Evolutionary conservation across 2,329 filamentous ascomycete species (phyloP), one percentile per base, ranked within the genome.

Genomic region (Alternaria brassicicola): DNA sequence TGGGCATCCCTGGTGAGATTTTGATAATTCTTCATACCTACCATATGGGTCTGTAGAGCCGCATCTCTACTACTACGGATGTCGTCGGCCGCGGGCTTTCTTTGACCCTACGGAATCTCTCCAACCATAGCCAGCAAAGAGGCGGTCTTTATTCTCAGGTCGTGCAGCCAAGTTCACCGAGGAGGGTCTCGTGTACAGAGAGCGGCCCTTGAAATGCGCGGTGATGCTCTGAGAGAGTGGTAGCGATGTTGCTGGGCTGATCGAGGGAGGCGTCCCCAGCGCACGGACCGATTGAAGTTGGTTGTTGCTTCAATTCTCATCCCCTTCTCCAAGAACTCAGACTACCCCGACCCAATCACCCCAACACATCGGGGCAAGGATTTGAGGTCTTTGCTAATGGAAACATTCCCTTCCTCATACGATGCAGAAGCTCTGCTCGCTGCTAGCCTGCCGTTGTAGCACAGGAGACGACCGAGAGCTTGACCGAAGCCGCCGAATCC

Each of bases 221-320:
- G 31, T 15, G n/a, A 10, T 15, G 26, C 31, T 15, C 12, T 41
- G 9, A 3, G 35, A 31, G 5, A 9, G 12, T 28, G 25, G 17
- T 28, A 30, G 8, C 8, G 19, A n/a, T 26, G 48, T 28, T 31
- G 41, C 26, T 38, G n/a, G 9, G 41, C 31, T 52, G 33, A 25
- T 46, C 19, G 39, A 31, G 25, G 47, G n/a, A 42, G n/a, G 49
- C 36, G 23, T 6, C 36, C 31, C 25, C 17, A 26, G 39, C 17
- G 54, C 54, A 57, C 33, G 48, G 54, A 41, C 54, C 26, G 13
- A 21, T 9, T 52, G 33, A 26, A 52, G 54, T 46, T 46, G 31
- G 13, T 36, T 21, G 38, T 36, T 26, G 38, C 39, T 52, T 45
- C 39, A 30, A 36, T 36, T 21, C 39, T 52, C 39, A 13, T 19